Conservation (phyloP, 208 protist species). For the Crithidia fasciculata region DNA sequence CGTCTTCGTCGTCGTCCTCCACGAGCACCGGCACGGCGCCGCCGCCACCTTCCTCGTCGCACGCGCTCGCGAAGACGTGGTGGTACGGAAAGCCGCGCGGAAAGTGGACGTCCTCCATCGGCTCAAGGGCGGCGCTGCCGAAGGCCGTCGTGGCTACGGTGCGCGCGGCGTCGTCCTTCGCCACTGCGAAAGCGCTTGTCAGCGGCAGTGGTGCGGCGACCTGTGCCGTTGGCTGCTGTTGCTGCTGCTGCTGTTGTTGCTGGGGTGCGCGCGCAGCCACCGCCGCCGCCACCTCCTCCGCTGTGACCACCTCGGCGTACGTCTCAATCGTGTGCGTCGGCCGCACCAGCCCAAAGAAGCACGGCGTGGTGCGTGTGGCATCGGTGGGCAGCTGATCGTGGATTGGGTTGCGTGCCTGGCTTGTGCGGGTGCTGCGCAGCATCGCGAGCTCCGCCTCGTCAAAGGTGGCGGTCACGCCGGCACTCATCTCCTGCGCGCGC, state of each 20-base stretch:
- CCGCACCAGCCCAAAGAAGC: constrained; percentile 21
- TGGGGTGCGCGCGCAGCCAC: not conserved
- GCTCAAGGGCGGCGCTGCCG: constrained; percentile 2
- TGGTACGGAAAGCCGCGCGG: constrained; percentile 21
- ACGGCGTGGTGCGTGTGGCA: constrained; percentile 30
- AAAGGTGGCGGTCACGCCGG: constrained; percentile 11
- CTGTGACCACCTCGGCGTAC: constrained; percentile 18
- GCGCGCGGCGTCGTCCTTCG: no score
- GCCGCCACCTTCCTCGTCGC: not conserved
- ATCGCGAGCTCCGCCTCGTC: constrained; percentile 42
- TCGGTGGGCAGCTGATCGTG: constrained; percentile 74
- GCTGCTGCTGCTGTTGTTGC: constrained; percentile 13
- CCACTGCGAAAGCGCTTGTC: no score
- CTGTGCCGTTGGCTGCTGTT: not conserved
- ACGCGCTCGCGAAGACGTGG: constrained; percentile 8
- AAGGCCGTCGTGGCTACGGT: not conserved
- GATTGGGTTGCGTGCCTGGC: constrained; percentile 77
- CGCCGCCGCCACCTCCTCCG: constrained; percentile 19
- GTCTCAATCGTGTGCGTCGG: constrained; percentile 22
- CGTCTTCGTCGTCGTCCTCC: constrained; percentile 29
- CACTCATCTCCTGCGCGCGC: not conserved
- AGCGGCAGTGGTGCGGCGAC: no score
- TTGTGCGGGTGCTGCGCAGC: constrained; percentile 59
- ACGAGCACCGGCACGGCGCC: constrained; percentile 7
- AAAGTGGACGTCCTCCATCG: constrained; percentile 23